phyloP scores from a whole-genome alignment of 2,329 filamentous ascomycete species.

The Ceratocystiopsis sp. region DNA sequence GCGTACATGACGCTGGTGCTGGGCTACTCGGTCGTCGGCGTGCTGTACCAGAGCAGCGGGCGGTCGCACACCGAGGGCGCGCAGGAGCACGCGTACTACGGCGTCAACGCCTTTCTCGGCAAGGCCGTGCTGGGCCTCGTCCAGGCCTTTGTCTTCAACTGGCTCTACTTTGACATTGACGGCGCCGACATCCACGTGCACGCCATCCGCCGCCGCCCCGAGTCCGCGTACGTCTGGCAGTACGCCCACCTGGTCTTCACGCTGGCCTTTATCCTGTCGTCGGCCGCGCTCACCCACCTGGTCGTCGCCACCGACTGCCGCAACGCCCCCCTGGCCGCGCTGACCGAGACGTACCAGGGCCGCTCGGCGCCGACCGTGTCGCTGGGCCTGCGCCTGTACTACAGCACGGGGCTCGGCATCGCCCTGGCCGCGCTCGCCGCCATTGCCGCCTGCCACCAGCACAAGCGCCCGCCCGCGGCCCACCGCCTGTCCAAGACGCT shows the following conservation, averaged over 20 bases:
- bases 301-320: slow-evolving; percentile 39
- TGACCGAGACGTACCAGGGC: slow-evolving; percentile 32
- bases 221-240: slow-evolving; percentile 32
- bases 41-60: slow-evolving; percentile 38
- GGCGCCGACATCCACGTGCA: slow-evolving; percentile 37
- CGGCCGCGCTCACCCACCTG: slow-evolving; percentile 38
- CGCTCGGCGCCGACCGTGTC: slow-evolving; percentile 33
- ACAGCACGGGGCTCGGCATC: slow-evolving; percentile 43
- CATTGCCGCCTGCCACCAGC: slow-evolving; percentile 37
- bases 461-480: slow-evolving; percentile 24
- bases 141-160: slow-evolving; percentile 42
- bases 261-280: slow-evolving; percentile 43
- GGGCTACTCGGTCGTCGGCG: slow-evolving; percentile 44
- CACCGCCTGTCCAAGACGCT: slow-evolving; percentile 31
- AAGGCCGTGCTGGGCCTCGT: slow-evolving; percentile 42
- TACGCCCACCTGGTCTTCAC: slow-evolving; percentile 43
- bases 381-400: slow-evolving; percentile 41
- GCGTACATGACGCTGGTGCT: slow-evolving; percentile 49
- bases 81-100: slow-evolving; percentile 15
- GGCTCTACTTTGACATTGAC: slow-evolving; percentile 49
- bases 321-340: slow-evolving; percentile 26
- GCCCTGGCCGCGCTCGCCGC: slow-evolving; percentile 35
- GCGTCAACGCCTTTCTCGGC: slow-evolving; percentile 41
- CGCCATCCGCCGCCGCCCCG: slow-evolving; percentile 34
- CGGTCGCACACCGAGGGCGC: slow-evolving; percentile 10